Base-by-base conservation (phyloP, 2,329 filamentous ascomycete genomes). In the Lachnellula suecica region DNA sequence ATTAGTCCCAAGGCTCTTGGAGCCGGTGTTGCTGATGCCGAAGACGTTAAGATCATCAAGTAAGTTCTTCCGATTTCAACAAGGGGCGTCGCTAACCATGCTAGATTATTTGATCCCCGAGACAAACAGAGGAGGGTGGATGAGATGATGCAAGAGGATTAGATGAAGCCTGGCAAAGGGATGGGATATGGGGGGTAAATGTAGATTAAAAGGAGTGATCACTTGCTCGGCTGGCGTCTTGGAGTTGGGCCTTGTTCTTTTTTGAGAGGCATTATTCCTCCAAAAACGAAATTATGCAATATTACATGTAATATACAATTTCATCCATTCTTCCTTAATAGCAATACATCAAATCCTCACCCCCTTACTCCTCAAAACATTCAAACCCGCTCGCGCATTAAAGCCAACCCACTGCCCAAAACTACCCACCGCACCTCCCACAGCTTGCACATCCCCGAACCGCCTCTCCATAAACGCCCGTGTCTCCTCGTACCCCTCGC, bases 1-100 rank as follows among this genome's bases (percentile, higher is more conserved):
- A 99, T 99, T 68, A 97, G 93, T 2, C 94, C 94, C 24, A 95
- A 96, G 62, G 87, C 87, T 43, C 91, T 96, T 66, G 62, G 75
- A 75, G 74, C 84, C 70, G 76, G 79, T 61, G 70, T 79, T 63
- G 78, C 76, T 23, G 72, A 75, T 43, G 72, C 75, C 43, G 78
- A 77, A 51, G 90, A 95, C 64, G 89, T 95, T 55, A 89, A 85
- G 66, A 85, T 94, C 57, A 88, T 89, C 70, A 84, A 87, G 84
- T 85, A 72, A 59, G 76, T 67, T 37, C 9, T 25, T n/a, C 31
- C 35, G 9, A 42, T 38, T 22, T 11, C 31, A 41, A 4, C 31
- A 25, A 17, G 17, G 9, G 10, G 7, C 19, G 10, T 23, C 45
- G 23, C 56, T 58, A 46, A 56, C 34, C 2, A 22, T 20, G 25